Evolutionary conservation across 352 stramenopile species (phyloP).

Genomic region (Phytophthora citricola): DNA sequence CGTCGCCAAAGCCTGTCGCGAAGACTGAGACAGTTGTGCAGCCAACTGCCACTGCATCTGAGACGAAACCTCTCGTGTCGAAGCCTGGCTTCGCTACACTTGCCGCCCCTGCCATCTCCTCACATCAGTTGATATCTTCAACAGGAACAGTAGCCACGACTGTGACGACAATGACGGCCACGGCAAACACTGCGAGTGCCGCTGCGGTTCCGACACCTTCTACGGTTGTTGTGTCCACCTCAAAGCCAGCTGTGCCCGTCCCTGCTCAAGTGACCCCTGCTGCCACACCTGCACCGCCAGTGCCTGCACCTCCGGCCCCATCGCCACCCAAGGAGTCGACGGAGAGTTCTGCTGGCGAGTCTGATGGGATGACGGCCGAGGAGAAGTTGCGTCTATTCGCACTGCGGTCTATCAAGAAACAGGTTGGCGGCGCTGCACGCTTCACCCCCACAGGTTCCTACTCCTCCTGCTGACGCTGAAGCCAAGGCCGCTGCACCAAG

Average conservation of each 20-base stretch:
- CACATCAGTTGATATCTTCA: conserved; percentile 19
- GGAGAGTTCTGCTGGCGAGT: conserved; percentile 12
- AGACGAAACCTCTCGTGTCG: conserved; percentile 23
- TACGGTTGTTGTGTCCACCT: conserved; percentile 13
- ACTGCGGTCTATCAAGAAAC: conserved; percentile 76
- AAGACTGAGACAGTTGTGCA: conserved; percentile 20
- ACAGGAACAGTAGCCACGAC: conserved; percentile 21
- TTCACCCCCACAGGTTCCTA: conserved; percentile 27
- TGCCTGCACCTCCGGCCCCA: conserved; percentile 16
- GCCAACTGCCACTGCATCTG: conserved; percentile 11
- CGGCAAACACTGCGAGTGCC: conserved; percentile 6
- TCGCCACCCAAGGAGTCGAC: conserved; percentile 20
- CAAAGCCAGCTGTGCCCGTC: conserved; percentile 24
- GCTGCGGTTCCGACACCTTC: conserved; percentile 14
- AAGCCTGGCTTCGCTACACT: conserved; percentile 15
- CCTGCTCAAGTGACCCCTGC: conserved; percentile 20
- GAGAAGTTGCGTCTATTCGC: conserved; percentile 72
- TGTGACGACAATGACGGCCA: conserved; percentile 24
- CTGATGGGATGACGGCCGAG: conserved; percentile 48
- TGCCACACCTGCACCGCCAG: conserved; percentile 4
- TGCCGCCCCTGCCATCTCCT: conserved; percentile 12
- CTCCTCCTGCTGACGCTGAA: conserved; percentile 19
- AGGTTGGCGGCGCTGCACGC: conserved; percentile 39
- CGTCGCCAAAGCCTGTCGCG: conserved; percentile 22
- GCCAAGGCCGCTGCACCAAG: conserved; percentile 24